A percentile compares a stretch with the other conserved stretches of the same genome.
Conservation (phyloP, 495 filamentous ascomycete genomes). For the Lasiosphaeris hirsuta region DNA sequence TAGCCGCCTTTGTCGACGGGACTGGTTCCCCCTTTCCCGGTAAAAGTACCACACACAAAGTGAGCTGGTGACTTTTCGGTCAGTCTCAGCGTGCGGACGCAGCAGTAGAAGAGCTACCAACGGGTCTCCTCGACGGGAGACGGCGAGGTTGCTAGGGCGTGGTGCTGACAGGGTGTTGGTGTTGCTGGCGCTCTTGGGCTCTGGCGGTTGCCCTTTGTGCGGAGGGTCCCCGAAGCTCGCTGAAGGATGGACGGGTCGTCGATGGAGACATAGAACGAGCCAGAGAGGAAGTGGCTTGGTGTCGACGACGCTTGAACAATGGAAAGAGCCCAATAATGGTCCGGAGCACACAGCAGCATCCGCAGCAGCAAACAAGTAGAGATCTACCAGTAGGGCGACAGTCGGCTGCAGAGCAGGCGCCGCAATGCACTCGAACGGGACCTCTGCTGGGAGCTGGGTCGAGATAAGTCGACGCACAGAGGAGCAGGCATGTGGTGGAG, state of each 20-base stretch:
- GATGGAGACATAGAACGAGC: constrained; percentile 17
- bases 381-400: constrained; percentile 27
- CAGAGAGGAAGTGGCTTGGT: neutral
- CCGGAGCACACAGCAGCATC: constrained; percentile 19
- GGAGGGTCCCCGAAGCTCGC: constrained; percentile 14
- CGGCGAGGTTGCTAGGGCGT: neutral
- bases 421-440: constrained; percentile 27
- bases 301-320: neutral
- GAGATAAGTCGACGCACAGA: constrained; percentile 31
- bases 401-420: constrained; percentile 33
- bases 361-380: constrained; percentile 30
- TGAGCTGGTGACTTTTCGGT: neutral
- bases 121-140: neutral
- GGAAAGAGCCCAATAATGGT: constrained; percentile 5
- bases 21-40: neutral
- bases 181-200: neutral
- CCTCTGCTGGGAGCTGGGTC: constrained; percentile 22
- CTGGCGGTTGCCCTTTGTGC: constrained; percentile 8
- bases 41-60: neutral
- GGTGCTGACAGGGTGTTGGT: neutral
- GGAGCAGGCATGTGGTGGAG: constrained; percentile 27
- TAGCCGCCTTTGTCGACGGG: constrained; percentile 18
- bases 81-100: neutral
- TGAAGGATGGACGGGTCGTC: constrained; percentile 14
- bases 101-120: no score